These are phyloP conservation scores for Entomortierella chlamydospora DNA, from an alignment of 192 early-diverging fungal genomes.

Conservation along the genomic window DNA sequence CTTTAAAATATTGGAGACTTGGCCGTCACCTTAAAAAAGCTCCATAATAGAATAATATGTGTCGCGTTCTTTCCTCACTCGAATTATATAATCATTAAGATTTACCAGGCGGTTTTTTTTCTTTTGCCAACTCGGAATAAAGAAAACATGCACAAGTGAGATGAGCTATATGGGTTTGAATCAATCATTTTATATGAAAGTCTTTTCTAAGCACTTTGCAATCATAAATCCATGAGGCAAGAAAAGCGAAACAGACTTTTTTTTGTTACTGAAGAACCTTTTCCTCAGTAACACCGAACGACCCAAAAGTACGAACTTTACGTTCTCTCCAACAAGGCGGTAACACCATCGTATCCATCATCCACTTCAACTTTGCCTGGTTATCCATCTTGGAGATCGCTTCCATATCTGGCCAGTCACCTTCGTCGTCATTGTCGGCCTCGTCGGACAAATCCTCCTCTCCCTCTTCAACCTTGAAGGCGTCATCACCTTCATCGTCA, in stretches of 20 bases:
- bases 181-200: no score
- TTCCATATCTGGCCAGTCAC: conserved; percentile 22
- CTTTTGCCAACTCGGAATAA: no score
- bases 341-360: conserved; percentile 26
- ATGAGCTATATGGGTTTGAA: no score
- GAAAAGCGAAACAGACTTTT: no score
- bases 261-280: conserved; percentile 36
- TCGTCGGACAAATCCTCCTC: background rate
- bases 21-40: no score
- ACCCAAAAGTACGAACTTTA: conserved; percentile 40
- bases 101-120: no score
- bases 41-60: no score
- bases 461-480: background rate
- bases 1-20: conserved; percentile 38
- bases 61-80: no score
- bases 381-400: conserved; percentile 24
- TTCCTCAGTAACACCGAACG: conserved; percentile 25
- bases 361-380: conserved; percentile 28
- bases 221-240: no score
- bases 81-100: no score
- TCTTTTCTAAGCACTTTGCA: no score
- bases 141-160: no score
- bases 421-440: background rate
- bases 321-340: conserved; percentile 45
- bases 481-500: conserved; percentile 1